Evolutionary conservation across 2,329 filamentous ascomycete genomes (phyloP).

Genomic region (Lasiodiplodia theobromae): DNA sequence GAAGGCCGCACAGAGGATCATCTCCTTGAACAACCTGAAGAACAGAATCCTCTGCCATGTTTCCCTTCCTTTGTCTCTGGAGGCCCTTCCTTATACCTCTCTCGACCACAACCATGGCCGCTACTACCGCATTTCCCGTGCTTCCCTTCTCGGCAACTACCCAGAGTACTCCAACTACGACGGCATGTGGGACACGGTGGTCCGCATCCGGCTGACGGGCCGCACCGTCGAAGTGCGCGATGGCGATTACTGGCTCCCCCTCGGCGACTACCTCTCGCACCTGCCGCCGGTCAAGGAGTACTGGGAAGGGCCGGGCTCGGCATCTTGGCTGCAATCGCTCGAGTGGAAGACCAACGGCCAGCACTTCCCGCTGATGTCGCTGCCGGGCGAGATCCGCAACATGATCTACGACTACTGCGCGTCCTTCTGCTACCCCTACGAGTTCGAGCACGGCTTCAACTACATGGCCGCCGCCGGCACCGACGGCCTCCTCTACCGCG

Average conservation of each 20-base stretch:
- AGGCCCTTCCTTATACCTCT: slow-evolving; percentile 12
- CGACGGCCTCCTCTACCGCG: slow-evolving; percentile 22
- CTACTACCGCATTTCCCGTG: slow-evolving; percentile 25
- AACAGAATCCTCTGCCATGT: slow-evolving; percentile 15
- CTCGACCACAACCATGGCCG: slow-evolving; percentile 5
- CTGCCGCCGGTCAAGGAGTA: slow-evolving; percentile 16
- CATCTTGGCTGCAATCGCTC: slow-evolving; percentile 4
- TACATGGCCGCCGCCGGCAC: slow-evolving; percentile 25
- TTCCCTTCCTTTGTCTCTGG: slow-evolving; percentile 13
- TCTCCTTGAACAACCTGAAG: slow-evolving; percentile 17
- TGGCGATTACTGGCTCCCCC: slow-evolving; percentile 11
- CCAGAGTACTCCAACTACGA: slow-evolving; percentile 24
- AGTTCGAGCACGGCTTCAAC: slow-evolving; percentile 27
- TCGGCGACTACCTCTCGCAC: slow-evolving; percentile 4
- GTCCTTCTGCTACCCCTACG: slow-evolving; percentile 26
- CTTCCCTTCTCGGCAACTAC: slow-evolving; percentile 17
- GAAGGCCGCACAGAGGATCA: slow-evolving; percentile 11
- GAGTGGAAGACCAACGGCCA: slow-evolving; percentile 23
- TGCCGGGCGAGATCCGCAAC: slow-evolving; percentile 29
- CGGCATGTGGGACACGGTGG: slow-evolving; percentile 27
- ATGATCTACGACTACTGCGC: slow-evolving; percentile 27
- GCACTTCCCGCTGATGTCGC: slow-evolving; percentile 17
- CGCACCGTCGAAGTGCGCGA: slow-evolving; percentile 17
- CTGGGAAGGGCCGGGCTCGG: slow-evolving; percentile 1
- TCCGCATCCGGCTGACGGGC: slow-evolving; percentile 20